A percentile compares a stretch with the other conserved stretches of the same genome.
Evolutionary conservation across 179 eudicot species (phyloP).

Genomic region (Heliamphora pulchella): DNA sequence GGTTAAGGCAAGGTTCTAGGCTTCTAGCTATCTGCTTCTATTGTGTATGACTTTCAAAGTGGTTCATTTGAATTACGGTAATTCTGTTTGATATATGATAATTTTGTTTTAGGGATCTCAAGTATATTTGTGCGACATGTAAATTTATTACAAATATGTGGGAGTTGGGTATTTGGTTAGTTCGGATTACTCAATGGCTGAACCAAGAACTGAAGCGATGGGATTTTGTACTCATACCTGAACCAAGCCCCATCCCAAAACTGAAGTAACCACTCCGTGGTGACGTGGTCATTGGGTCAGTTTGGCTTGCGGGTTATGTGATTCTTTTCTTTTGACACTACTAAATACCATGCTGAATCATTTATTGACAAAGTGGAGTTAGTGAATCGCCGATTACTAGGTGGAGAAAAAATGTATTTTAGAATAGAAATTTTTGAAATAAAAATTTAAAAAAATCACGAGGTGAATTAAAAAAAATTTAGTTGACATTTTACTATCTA

Average conservation of each 20-base stretch:
- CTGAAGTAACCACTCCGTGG: background rate
- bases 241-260: background rate
- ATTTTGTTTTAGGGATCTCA: too few relatives aligned
- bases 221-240: background rate
- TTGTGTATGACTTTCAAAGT: too few relatives aligned
- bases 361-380: background rate
- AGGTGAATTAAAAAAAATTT: background rate
- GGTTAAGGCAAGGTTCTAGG: too few relatives aligned
- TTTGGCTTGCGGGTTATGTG: background rate
- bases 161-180: too few relatives aligned
- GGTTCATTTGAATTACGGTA: too few relatives aligned
- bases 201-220: background rate
- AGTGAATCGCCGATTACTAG: background rate
- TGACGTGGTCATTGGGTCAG: background rate
- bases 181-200: too few relatives aligned
- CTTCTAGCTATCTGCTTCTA: too few relatives aligned
- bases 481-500: background rate
- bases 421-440: background rate
- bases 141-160: too few relatives aligned
- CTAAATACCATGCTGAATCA: background rate
- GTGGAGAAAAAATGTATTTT: background rate
- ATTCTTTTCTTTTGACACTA: background rate
- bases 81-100: too few relatives aligned
- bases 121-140: too few relatives aligned
- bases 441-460: background rate